phyloP scores from a whole-genome alignment of 129 eudicot genomes.

The Tagetes erecta region DNA sequence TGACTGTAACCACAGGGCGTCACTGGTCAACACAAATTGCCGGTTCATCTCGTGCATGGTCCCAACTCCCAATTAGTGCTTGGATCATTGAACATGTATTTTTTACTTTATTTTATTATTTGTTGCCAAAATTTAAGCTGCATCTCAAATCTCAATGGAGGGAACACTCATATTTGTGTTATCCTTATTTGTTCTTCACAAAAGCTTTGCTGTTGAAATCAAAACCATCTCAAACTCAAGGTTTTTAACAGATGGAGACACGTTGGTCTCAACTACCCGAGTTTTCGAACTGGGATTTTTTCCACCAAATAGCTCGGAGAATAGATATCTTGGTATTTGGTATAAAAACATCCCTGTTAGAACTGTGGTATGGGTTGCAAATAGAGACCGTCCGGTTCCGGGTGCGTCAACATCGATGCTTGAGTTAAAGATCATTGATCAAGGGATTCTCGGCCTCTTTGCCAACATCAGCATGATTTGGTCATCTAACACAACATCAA shows the following conservation, averaged over 20 bases:
- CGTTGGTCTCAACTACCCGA: constrained; percentile 11
- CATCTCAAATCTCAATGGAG: not conserved
- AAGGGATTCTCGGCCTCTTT: constrained; percentile 15
- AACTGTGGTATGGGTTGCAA: constrained; percentile 36
- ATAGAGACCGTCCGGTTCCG: not conserved
- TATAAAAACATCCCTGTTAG: constrained; percentile 17
- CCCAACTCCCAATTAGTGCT: not conserved
- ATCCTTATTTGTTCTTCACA: not conserved
- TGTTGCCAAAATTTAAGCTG: not conserved
- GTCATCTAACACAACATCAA: constrained; percentile 25
- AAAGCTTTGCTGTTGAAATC: constrained; percentile 18
- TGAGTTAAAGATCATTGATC: constrained; percentile 2
- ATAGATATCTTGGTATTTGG: constrained; percentile 31
- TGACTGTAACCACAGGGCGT: not conserved
- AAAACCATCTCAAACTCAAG: constrained; percentile 10
- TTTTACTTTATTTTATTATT: too few relatives aligned
- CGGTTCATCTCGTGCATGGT: not conserved
- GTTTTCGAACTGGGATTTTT: constrained; percentile 28
- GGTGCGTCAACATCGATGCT: not conserved
- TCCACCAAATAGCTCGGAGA: not conserved
- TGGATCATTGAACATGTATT: not conserved
- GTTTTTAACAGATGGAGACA: constrained; percentile 26
- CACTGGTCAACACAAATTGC: not conserved
- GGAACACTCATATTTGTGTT: not conserved
- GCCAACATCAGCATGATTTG: constrained; percentile 11